A percentile compares a stretch with the other conserved stretches of the same genome.
Evolutionary conservation across 2,329 filamentous ascomycete species (phyloP).

Genomic region (Ascochyta clinopodiicola): DNA sequence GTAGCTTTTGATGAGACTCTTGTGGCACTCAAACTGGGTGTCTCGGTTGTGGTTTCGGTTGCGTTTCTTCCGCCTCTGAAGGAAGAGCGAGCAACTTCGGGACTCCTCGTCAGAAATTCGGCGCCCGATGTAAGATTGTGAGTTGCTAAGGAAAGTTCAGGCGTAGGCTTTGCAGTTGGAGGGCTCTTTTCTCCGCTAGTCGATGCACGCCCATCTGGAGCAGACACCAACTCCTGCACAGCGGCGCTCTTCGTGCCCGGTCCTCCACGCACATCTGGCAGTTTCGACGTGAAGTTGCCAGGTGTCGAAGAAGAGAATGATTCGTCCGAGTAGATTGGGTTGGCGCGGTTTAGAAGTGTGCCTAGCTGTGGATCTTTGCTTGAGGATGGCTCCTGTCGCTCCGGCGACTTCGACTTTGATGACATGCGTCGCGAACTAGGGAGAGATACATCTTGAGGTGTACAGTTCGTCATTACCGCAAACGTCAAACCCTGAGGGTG

Average conservation of each 20-base stretch:
- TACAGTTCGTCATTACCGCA: not conserved
- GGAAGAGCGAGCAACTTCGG: not conserved
- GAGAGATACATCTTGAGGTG: not conserved
- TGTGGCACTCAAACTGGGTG: not conserved
- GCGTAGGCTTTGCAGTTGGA: not conserved
- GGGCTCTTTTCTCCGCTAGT: not conserved
- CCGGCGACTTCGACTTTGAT: not conserved
- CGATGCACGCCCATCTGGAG: not conserved
- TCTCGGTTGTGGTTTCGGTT: not conserved
- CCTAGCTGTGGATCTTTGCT: not conserved
- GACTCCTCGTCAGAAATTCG: not conserved
- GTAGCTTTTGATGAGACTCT: not conserved
- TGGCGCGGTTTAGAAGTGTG: not conserved
- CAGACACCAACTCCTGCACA: not conserved
- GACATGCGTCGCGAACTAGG: not conserved
- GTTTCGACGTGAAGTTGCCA: not conserved
- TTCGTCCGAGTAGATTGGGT: not conserved
- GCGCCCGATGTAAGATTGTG: not conserved
- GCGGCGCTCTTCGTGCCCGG: no score
- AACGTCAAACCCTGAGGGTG: not conserved
- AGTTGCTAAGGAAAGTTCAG: not conserved
- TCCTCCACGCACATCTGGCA: not conserved
- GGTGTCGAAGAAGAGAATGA: not conserved
- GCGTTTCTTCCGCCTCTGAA: not conserved
- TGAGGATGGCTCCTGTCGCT: not conserved